phyloP scores from a whole-genome alignment of 2,329 filamentous ascomycete species.

The Stemphylium lycopersici region DNA sequence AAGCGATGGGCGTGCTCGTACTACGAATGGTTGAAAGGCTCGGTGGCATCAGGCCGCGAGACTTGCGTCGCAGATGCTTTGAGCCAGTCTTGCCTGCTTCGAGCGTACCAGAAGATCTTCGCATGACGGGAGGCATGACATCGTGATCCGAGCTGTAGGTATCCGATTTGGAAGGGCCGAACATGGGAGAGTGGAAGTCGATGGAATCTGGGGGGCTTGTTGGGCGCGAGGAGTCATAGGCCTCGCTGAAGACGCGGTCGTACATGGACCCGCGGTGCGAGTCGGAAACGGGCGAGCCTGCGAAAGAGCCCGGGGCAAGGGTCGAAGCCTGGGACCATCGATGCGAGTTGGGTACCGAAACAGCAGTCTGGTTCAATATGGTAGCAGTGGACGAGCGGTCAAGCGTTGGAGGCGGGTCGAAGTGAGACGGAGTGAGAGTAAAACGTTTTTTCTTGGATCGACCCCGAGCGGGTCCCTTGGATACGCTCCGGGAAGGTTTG shows the following conservation, averaged over 20 bases:
- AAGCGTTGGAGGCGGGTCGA: constrained; percentile 49
- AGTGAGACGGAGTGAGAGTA: constrained; percentile 62
- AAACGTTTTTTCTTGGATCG: constrained; percentile 74
- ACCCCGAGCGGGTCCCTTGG: constrained; percentile 56
- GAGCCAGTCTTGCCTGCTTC: constrained; percentile 5
- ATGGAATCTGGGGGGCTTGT: constrained; percentile 79
- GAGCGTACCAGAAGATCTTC: constrained; percentile 9
- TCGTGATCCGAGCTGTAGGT: constrained; percentile 29
- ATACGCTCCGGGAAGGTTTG: constrained; percentile 49
- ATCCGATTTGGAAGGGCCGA: constrained; percentile 51
- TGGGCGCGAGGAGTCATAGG: constrained; percentile 71
- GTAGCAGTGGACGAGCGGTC: constrained; percentile 59
- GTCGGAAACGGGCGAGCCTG: constrained; percentile 80
- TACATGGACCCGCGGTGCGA: constrained; percentile 76
- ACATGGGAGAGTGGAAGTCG: constrained; percentile 63
- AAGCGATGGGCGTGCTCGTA: constrained; percentile 40
- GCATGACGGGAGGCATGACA: constrained; percentile 5
- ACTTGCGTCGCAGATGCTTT: constrained; percentile 28
- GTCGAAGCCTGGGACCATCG: constrained; percentile 73
- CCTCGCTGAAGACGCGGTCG: constrained; percentile 69
- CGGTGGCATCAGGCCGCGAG: constrained; percentile 39
- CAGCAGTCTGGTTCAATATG: constrained; percentile 68
- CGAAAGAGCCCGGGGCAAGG: constrained; percentile 71
- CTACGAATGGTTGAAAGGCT: constrained; percentile 39
- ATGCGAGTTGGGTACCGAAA: constrained; percentile 60